Evolutionary conservation across 2,329 filamentous ascomycete species (phyloP).

Genomic region (Balansia obtecta): DNA sequence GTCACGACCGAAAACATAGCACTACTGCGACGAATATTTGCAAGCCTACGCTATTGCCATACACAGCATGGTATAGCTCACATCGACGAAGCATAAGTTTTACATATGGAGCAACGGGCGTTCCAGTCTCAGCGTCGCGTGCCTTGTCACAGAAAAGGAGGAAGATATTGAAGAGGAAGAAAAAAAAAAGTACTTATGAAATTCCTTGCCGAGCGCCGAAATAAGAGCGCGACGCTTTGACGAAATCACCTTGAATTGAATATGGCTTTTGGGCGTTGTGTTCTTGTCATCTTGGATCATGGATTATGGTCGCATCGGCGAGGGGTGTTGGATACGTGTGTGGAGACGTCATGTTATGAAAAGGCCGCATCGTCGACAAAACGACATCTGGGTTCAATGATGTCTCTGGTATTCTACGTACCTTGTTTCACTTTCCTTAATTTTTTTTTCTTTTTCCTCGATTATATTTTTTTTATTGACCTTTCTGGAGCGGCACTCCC

Average conservation of each 20-base stretch:
- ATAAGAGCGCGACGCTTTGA: not conserved
- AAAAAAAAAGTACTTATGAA: not conserved
- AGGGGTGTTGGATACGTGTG: constrained; percentile 1
- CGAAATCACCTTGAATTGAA: not conserved
- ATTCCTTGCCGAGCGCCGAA: not conserved
- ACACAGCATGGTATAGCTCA: not conserved
- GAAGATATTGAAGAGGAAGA: not conserved
- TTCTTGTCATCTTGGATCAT: constrained; percentile 1
- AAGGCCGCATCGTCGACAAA: not conserved
- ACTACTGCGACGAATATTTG: not conserved
- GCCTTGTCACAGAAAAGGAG: not conserved
- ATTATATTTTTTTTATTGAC: too few species aligned
- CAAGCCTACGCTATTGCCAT: not conserved
- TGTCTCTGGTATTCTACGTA: not conserved
- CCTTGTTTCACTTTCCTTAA: not conserved
- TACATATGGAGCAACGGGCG: not conserved
- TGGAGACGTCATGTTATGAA: not conserved
- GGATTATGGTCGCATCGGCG: not conserved
- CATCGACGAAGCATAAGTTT: not conserved
- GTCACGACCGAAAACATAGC: not conserved
- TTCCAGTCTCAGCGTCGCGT: not conserved
- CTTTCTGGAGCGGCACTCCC: not conserved
- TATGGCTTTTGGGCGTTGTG: not conserved
- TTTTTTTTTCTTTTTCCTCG: not conserved
- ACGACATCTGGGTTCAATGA: not conserved